Conservation (phyloP, 2,329 filamentous ascomycete genomes). For the Penicillium sp. region DNA sequence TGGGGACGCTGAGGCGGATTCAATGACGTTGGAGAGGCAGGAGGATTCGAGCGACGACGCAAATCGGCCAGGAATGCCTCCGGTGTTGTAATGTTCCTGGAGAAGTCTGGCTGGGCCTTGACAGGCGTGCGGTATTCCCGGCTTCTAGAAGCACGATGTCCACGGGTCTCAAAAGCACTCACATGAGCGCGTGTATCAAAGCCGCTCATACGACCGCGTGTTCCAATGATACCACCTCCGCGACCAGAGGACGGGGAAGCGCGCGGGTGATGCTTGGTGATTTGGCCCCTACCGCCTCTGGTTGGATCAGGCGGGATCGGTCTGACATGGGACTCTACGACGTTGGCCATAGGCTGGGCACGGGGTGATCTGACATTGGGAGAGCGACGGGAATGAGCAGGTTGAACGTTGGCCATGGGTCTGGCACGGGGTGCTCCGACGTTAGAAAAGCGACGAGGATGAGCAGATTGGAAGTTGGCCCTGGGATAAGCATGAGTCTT, state of each 20-base stretch:
- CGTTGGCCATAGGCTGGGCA: neutral
- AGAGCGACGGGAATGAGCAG: no score
- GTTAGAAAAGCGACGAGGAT: neutral
- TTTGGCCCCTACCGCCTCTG: conserved; percentile 16
- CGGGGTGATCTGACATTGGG: no score
- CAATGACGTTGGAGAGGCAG: no score
- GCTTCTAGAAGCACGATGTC: neutral
- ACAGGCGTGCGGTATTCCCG: neutral
- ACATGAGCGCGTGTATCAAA: no score
- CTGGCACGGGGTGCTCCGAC: neutral
- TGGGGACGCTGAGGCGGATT: neutral
- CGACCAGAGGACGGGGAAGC: conserved; percentile 10
- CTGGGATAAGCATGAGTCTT: neutral
- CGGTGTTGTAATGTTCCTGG: neutral
- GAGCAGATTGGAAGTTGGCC: neutral
- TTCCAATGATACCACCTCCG: conserved; percentile 26
- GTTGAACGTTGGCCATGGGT: neutral
- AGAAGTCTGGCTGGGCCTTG: neutral
- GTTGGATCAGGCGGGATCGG: conserved; percentile 1
- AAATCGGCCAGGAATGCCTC: neutral
- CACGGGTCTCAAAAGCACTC: neutral
- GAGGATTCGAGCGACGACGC: neutral
- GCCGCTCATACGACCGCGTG: conserved; percentile 12
- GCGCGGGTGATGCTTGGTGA: neutral
- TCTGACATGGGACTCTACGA: neutral